Evolutionary conservation across 2,329 filamentous ascomycete species (phyloP).

Genomic region (Diplodia intermedia): DNA sequence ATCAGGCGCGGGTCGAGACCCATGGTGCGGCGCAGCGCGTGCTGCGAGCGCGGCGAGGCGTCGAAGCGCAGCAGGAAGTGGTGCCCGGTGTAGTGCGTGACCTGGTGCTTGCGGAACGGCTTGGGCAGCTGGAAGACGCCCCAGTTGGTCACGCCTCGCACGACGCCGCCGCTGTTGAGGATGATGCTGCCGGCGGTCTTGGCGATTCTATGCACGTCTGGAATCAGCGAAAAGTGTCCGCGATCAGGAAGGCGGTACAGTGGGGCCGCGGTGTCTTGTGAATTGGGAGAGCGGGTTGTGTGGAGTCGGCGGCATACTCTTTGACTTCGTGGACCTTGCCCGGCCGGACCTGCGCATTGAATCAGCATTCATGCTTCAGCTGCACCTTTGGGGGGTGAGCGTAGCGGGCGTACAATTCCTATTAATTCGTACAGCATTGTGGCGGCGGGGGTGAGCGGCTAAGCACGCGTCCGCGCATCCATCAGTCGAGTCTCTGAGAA

Average conservation of each 20-base stretch:
- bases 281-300: conserved; percentile 28
- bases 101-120: conserved; percentile 79
- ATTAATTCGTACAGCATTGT: conserved; percentile 97
- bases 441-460: conserved; percentile 28
- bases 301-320: conserved; percentile 70
- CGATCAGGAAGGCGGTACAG: not conserved
- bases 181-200: conserved; percentile 82
- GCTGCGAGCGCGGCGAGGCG: conserved; percentile 73
- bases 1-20: conserved; percentile 90
- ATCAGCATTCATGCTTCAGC: not conserved
- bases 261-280: conserved; percentile 21
- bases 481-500: conserved; percentile 16
- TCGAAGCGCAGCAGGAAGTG: conserved; percentile 99
- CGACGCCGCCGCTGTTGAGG: conserved; percentile 82
- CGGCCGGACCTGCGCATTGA: conserved; percentile 76
- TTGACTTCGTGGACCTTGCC: conserved; percentile 90
- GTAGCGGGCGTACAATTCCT: conserved; percentile 73
- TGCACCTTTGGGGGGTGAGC: not conserved
- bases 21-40: conserved; percentile 76
- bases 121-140: conserved; percentile 87
- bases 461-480: not conserved
- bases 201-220: conserved; percentile 72
- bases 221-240: not conserved
- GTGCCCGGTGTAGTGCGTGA: conserved; percentile 82
- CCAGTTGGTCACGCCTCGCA: conserved; percentile 95